These are phyloP conservation scores for Phytopythium sindhum DNA, from an alignment of 352 stramenopile species.

Conservation along the genomic window DNA sequence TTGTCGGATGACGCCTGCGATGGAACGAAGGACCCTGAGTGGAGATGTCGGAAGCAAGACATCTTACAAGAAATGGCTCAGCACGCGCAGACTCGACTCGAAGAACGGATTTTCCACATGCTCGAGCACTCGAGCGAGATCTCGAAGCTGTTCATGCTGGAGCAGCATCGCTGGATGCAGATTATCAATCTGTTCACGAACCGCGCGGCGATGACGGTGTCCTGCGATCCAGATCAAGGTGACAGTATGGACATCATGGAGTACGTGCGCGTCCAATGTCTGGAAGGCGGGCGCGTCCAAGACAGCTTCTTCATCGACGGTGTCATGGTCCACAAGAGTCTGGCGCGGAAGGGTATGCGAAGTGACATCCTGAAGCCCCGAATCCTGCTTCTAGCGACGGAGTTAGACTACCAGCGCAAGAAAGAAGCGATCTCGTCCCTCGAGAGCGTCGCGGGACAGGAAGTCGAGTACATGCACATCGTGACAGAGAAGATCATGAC, in stretches of 20 bases:
- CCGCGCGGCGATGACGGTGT: slow-evolving; percentile 57
- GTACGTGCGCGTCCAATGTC: slow-evolving; percentile 78
- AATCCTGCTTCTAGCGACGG: slow-evolving; percentile 80
- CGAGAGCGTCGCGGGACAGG: slow-evolving; percentile 77
- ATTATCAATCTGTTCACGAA: slow-evolving; percentile 73
- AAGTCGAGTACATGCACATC: slow-evolving; percentile 90
- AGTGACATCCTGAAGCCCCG: slow-evolving; percentile 73
- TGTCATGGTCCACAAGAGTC: slow-evolving; percentile 84
- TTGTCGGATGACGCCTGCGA: slow-evolving; percentile 62
- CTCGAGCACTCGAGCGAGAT: slow-evolving; percentile 50
- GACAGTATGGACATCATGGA: slow-evolving; percentile 84
- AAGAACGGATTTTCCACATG: slow-evolving; percentile 73
- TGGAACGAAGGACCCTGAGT: slow-evolving; percentile 44
- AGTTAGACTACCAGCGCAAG: slow-evolving; percentile 82
- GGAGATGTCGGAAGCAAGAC: slow-evolving; percentile 29
- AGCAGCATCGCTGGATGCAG: slow-evolving; percentile 83
- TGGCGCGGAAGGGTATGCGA: slow-evolving; percentile 82
- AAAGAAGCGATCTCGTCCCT: slow-evolving; percentile 81
- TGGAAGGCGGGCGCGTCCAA: slow-evolving; percentile 68
- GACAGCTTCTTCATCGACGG: slow-evolving; percentile 89
- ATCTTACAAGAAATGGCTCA: slow-evolving; percentile 54
- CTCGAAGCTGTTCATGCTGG: slow-evolving; percentile 56
- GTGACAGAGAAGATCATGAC: slow-evolving; percentile 88
- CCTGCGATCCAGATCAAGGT: slow-evolving; percentile 62
- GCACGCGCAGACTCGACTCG: slow-evolving; percentile 55